Evolutionary conservation across 129 eudicot genomes (phyloP).

Genomic region (Silybum marianum): DNA sequence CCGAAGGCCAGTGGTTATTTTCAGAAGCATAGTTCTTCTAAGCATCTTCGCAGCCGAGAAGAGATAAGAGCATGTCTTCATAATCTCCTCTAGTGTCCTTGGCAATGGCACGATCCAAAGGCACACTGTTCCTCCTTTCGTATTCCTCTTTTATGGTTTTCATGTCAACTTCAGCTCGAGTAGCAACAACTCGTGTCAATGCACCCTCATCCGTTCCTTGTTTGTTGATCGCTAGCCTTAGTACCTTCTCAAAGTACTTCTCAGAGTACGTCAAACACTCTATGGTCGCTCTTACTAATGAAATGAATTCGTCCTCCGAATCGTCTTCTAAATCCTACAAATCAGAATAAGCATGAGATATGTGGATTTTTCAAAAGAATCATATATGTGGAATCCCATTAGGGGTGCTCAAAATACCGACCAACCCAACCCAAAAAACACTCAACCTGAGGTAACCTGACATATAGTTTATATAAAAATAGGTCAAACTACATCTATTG

Average conservation of each 20-base stretch:
- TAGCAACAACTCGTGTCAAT: constrained; percentile 76
- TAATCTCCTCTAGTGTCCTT: constrained; percentile 88
- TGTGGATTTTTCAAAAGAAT: background rate
- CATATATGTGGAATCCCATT: background rate
- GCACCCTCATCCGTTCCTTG: constrained; percentile 81
- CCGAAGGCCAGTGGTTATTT: background rate
- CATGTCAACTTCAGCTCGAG: constrained; percentile 95
- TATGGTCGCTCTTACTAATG: constrained; percentile 56
- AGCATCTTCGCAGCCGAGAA: constrained; percentile 62
- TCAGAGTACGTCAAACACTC: constrained; percentile 72
- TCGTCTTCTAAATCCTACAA: constrained; percentile 59
- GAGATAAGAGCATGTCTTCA: constrained; percentile 70
- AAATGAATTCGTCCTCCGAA: constrained; percentile 59
- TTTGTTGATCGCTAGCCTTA: constrained; percentile 68
- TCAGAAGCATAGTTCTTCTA: constrained; percentile 32
- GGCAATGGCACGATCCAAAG: constrained; percentile 70
- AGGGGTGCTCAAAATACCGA: too few relatives aligned
- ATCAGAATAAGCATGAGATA: background rate
- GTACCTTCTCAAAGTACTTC: constrained; percentile 77
- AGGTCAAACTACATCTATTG: too few relatives aligned
- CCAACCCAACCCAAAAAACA: too few relatives aligned
- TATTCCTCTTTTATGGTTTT: constrained; percentile 63
- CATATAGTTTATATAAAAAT: too few relatives aligned
- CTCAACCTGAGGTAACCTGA: too few relatives aligned
- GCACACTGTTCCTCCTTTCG: constrained; percentile 62